Evolutionary conservation across 2,329 filamentous ascomycete species (phyloP).

Genomic region (Ascochyta fabae): DNA sequence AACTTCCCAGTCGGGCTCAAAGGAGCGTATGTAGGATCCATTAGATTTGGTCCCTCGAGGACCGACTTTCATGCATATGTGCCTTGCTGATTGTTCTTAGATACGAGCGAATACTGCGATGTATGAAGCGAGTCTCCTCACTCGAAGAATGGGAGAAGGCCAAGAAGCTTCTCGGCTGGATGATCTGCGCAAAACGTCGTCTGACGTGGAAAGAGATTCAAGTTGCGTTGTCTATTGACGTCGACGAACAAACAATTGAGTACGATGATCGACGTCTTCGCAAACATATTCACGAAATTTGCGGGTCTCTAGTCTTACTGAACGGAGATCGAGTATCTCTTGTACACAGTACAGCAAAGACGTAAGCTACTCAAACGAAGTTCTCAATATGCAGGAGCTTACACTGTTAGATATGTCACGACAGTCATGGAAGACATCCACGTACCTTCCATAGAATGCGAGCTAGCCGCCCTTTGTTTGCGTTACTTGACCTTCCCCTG

Average conservation of each 20-base stretch:
- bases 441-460: constrained; percentile 25
- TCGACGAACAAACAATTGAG: constrained; percentile 25
- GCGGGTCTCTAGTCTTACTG: constrained; percentile 24
- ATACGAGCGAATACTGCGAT: constrained; percentile 33
- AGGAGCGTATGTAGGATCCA: constrained; percentile 26
- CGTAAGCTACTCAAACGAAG: constrained; percentile 11
- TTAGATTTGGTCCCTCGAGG: background rate
- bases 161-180: constrained; percentile 34
- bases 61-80: background rate
- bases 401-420: constrained; percentile 27
- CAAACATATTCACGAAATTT: constrained; percentile 35
- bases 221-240: constrained; percentile 32
- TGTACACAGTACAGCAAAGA: constrained; percentile 33
- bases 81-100: constrained; percentile 11
- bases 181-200: constrained; percentile 37
- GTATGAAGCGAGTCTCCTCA: constrained; percentile 23
- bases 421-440: constrained; percentile 26
- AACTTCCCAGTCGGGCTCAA: constrained; percentile 28
- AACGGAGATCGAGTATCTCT: constrained; percentile 24
- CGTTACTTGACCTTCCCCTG: constrained; percentile 34
- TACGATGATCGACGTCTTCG: constrained; percentile 28
- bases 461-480: constrained; percentile 27
- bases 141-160: constrained; percentile 22
- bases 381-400: background rate
- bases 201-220: constrained; percentile 39